Conservation (phyloP, 1,284 basidiomycete genomes). For the Golubevia sp. region DNA sequence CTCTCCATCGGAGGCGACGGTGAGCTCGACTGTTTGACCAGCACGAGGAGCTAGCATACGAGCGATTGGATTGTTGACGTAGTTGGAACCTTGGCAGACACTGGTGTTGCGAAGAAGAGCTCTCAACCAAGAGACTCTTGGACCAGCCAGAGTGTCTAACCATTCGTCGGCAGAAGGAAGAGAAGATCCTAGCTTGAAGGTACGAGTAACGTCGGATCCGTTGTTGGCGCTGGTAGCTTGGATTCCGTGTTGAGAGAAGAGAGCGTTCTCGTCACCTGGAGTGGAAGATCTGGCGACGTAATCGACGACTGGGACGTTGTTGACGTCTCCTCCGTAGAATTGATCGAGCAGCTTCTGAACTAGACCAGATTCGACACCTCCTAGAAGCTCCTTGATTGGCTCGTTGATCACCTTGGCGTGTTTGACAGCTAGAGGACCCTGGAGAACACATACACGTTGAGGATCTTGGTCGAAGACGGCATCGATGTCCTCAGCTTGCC, state of each 20-base stretch:
- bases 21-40: slow-evolving; percentile 76
- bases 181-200: slow-evolving; percentile 23
- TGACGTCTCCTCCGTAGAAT: slow-evolving; percentile 78
- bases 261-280: slow-evolving; percentile 62
- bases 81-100: slow-evolving; percentile 66
- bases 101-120: slow-evolving; percentile 81
- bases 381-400: slow-evolving; percentile 88
- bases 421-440: slow-evolving; percentile 92
- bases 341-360: slow-evolving; percentile 79
- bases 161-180: slow-evolving; percentile 67
- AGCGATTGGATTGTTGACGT: slow-evolving; percentile 86
- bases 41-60: slow-evolving; percentile 82
- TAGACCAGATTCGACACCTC: slow-evolving; percentile 79
- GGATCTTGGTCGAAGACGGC: slow-evolving; percentile 92
- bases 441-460: slow-evolving; percentile 94
- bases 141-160: slow-evolving; percentile 83
- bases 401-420: slow-evolving; percentile 87
- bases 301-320: slow-evolving; percentile 79
- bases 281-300: slow-evolving; percentile 74
- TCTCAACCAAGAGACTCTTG: slow-evolving; percentile 80
- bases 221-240: slow-evolving; percentile 65
- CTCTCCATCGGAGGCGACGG: slow-evolving; percentile 63
- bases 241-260: slow-evolving; percentile 64
- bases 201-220: slow-evolving; percentile 65
- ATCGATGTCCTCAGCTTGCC: slow-evolving; percentile 97